Percentiles rank a stretch among this genome's conserved stretches.
phyloP scores from a whole-genome alignment of 441 rosid genomes.

The Capsella rubella region DNA sequence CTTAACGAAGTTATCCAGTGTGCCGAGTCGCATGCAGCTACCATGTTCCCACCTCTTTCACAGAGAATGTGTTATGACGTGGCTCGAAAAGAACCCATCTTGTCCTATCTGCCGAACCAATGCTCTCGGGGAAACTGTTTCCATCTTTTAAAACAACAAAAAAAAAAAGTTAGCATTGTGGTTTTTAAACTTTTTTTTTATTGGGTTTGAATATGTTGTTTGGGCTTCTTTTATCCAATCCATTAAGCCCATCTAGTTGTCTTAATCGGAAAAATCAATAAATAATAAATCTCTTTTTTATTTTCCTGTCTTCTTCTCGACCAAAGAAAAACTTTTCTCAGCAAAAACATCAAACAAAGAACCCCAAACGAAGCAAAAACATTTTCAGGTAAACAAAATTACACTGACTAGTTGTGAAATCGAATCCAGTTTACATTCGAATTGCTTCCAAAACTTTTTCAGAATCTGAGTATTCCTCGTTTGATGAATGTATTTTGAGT shows the following conservation, averaged over 20 bases:
- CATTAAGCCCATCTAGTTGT: not conserved
- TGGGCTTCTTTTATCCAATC: not conserved
- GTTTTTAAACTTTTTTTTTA: not conserved
- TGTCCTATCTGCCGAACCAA: constrained; percentile 33
- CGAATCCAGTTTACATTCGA: not conserved
- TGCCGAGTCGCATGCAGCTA: constrained; percentile 25
- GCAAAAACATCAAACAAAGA: constrained; percentile 9
- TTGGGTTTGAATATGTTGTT: not conserved
- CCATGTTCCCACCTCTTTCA: constrained; percentile 29
- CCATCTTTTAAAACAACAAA: not conserved
- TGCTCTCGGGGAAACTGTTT: constrained; percentile 11
- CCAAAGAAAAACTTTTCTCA: not conserved
- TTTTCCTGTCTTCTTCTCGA: not conserved
- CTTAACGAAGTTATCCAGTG: not conserved
- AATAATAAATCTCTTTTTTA: not conserved
- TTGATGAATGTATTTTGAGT: not conserved
- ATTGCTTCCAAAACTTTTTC: not conserved
- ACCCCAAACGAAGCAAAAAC: not conserved
- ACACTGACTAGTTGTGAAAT: not conserved
- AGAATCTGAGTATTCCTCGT: not conserved
- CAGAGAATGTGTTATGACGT: constrained; percentile 13
- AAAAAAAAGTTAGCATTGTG: not conserved
- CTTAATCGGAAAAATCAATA: not conserved
- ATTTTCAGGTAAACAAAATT: not conserved
- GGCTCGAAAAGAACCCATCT: constrained; percentile 4